Evolutionary conservation across 2,329 filamentous ascomycete species (phyloP).

Genomic region (Didymosphaeria variabile): DNA sequence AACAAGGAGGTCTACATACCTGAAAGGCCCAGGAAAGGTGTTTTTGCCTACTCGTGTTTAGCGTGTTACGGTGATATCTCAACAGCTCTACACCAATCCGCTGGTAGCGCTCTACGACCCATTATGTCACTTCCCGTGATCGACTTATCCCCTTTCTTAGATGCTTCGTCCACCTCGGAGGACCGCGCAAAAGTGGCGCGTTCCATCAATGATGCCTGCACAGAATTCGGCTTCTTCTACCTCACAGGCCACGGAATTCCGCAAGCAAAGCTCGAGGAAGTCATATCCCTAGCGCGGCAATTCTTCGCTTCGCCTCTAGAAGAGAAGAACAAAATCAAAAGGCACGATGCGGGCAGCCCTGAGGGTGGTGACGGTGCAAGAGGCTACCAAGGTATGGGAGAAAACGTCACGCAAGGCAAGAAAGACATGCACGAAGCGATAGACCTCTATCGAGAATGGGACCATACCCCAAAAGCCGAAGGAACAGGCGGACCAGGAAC

Average conservation of each 20-base stretch:
- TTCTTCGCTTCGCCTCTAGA: conserved; percentile 44
- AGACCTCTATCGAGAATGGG: conserved; percentile 51
- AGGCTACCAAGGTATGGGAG: conserved; percentile 50
- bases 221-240: conserved; percentile 55
- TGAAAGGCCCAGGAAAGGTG: too few relatives aligned
- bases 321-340: conserved; percentile 47
- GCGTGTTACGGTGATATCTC: too few relatives aligned
- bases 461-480: conserved; percentile 27
- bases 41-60: too few relatives aligned
- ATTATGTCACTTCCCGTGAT: conserved; percentile 49
- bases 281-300: conserved; percentile 43
- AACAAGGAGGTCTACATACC: too few relatives aligned
- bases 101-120: not conserved
- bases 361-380: conserved; percentile 49
- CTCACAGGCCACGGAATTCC: conserved; percentile 54
- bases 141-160: conserved; percentile 52
- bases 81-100: not conserved
- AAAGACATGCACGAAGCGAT: conserved; percentile 53
- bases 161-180: conserved; percentile 24
- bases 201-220: conserved; percentile 49
- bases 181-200: conserved; percentile 36
- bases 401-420: conserved; percentile 48
- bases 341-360: conserved; percentile 41
- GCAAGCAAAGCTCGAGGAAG: conserved; percentile 26
- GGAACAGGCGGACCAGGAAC: conserved; percentile 29